phyloP scores from a whole-genome alignment of 495 filamentous ascomycete species.

The Patellaria atrata region DNA sequence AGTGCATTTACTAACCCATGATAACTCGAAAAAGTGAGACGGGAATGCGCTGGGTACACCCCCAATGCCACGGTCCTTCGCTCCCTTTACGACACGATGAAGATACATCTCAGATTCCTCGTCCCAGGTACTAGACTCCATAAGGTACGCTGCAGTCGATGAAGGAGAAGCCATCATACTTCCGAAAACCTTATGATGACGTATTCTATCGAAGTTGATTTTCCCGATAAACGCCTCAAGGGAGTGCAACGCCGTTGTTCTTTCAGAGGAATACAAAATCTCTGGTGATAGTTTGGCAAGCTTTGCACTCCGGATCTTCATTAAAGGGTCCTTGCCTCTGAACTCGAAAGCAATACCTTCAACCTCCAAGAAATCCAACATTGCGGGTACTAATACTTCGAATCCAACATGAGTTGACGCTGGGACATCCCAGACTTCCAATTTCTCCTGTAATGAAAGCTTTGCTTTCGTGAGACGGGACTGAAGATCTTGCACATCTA shows the following conservation, averaged over 20 bases:
- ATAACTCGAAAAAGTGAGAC: constrained; percentile 3
- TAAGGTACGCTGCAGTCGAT: constrained; percentile 35
- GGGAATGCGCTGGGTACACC: constrained; percentile 11
- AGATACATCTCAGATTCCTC: constrained; percentile 17
- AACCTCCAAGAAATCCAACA: constrained; percentile 15
- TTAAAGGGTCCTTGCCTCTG: constrained; percentile 9
- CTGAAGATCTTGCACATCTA: not conserved
- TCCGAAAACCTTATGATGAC: constrained; percentile 32
- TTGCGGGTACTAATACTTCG: constrained; percentile 27
- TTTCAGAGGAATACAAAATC: constrained; percentile 22
- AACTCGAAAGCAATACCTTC: constrained; percentile 17
- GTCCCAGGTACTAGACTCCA: constrained; percentile 30
- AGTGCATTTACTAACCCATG: constrained; percentile 1
- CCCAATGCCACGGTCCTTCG: not conserved
- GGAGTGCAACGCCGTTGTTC: constrained; percentile 30
- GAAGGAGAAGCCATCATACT: constrained; percentile 36
- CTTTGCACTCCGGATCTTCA: constrained; percentile 15
- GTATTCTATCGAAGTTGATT: constrained; percentile 31
- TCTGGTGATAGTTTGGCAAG: constrained; percentile 19
- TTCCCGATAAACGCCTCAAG: constrained; percentile 35
- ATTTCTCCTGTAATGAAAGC: constrained; percentile 11
- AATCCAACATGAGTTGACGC: constrained; percentile 27
- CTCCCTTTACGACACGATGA: not conserved
- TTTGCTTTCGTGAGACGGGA: constrained; percentile 3
- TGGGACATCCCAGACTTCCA: constrained; percentile 23